Evolutionary conservation across 208 protist genomes (phyloP), one percentile per base, ranked within the genome.

Genomic region (Endotrypanum monterogeii): DNA sequence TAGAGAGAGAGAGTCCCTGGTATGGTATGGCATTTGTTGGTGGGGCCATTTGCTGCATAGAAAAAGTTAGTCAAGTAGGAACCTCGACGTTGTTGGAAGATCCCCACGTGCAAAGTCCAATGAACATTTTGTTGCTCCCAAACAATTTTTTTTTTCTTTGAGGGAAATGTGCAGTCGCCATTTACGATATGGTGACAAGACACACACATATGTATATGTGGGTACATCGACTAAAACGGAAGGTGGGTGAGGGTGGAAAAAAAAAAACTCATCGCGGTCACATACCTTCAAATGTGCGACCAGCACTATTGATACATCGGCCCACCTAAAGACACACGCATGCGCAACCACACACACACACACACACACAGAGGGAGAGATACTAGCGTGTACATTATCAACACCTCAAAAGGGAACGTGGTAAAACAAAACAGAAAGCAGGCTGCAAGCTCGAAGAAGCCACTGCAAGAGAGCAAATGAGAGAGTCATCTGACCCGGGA

Each of bases 381-480:
- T n/a, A n/a, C n/a, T n/a, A 44, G 44, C 28, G 35, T 25, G 50
- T 20, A 60, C 41, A 28, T 57, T 28, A 28, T 51, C 23, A 41
- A 52, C 61, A 72, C 23, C n/a, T n/a, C n/a, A n/a, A n/a, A n/a
- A n/a, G n/a, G n/a, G n/a, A n/a, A 35, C 28, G 20, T 32, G 25
- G 23, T 50, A 37, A 48, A 46, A 30, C 46, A 65, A 66, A 71
- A 54, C 30, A 69, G 52, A 51, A 62, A 11, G n/a, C 23, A 41
- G 44, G 54, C 58, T 25, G 32, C 50, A 67, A 55, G 35, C 50
- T 66, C 5, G 68, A 54, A 25, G 57, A 7, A 63, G 41, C 54
- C 54, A 56, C 35, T 16, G 63, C 62, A 65, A 65, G 52, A 56
- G 51, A 68, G 41, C 41, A 57, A 30, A 28, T 44, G 1, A 55